Conservation (phyloP, 2,329 filamentous ascomycete species). For the Fusarium vanettenii region DNA sequence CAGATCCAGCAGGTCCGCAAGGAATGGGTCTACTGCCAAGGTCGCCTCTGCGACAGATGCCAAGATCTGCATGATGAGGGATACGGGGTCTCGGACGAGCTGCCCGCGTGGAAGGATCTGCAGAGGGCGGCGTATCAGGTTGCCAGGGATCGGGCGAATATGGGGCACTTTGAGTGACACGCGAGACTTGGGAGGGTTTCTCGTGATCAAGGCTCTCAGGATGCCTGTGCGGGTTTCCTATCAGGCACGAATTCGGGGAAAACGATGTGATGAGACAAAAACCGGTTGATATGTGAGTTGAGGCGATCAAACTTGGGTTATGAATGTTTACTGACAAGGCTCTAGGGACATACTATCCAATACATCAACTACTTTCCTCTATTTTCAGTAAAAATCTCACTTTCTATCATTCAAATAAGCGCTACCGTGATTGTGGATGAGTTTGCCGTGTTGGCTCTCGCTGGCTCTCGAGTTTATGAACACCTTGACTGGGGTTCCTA, state of each 20-base stretch:
- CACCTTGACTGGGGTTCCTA: not conserved
- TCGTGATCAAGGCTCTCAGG: not conserved
- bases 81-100: not conserved
- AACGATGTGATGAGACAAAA: not conserved
- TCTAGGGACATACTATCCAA: not conserved
- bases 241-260: not conserved
- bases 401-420: not conserved
- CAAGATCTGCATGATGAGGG: not conserved
- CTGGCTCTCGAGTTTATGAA: not conserved
- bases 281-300: not conserved
- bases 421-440: not conserved
- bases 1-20: constrained; percentile 23
- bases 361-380: not conserved
- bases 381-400: not conserved
- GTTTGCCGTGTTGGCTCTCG: not conserved
- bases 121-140: constrained; percentile 17
- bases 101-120: constrained; percentile 16
- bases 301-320: not conserved
- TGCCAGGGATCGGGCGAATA: constrained; percentile 4
- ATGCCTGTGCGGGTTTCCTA: not conserved
- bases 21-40: constrained; percentile 25
- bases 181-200: not conserved
- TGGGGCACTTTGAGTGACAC: constrained; percentile 6
- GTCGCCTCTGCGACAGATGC: constrained; percentile 8
- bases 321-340: not conserved